Percentiles rank a stretch among this genome's conserved stretches.
These are phyloP conservation scores for Chytriomyces sp. DNA, from an alignment of 192 early-diverging fungal genomes.

Conservation along the genomic window DNA sequence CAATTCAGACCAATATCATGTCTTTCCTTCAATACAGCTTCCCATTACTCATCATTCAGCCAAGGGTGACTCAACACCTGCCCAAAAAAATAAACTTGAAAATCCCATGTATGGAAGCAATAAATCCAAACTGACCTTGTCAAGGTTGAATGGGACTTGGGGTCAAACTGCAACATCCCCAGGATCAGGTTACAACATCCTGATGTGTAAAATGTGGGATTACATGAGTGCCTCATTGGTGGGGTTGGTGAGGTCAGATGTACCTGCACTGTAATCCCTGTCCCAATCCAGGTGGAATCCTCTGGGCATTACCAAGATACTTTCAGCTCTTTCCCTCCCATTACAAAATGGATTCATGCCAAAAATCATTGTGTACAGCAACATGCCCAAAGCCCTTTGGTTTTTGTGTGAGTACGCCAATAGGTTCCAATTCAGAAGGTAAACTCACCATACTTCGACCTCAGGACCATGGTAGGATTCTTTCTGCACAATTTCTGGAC, in stretches of 20 bases:
- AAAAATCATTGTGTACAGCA: conserved; percentile 54
- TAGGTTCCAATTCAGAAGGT: background rate
- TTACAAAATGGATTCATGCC: conserved; percentile 57
- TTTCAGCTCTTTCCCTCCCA: conserved; percentile 47
- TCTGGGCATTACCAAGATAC: conserved; percentile 26
- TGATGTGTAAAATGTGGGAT: background rate
- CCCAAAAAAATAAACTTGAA: too few relatives aligned
- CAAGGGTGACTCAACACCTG: too few relatives aligned
- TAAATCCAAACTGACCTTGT: background rate
- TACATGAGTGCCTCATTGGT: background rate
- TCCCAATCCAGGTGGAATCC: background rate
- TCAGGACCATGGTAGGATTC: conserved; percentile 52
- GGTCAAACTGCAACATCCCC: background rate
- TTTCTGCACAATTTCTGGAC: conserved; percentile 48
- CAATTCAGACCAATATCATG: too few relatives aligned
- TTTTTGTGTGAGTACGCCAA: background rate
- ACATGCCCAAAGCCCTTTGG: conserved; percentile 49
- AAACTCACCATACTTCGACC: conserved; percentile 53
- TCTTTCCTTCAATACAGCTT: too few relatives aligned
- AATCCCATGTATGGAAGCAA: too few relatives aligned
- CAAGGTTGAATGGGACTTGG: background rate
- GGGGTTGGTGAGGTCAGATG: background rate
- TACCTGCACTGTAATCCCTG: background rate
- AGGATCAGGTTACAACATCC: background rate
- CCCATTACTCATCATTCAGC: too few relatives aligned